Evolutionary conservation across 176 grass and related monocot genomes (phyloP), one percentile per base, ranked within the genome.

Genomic region (Avena insularis): DNA sequence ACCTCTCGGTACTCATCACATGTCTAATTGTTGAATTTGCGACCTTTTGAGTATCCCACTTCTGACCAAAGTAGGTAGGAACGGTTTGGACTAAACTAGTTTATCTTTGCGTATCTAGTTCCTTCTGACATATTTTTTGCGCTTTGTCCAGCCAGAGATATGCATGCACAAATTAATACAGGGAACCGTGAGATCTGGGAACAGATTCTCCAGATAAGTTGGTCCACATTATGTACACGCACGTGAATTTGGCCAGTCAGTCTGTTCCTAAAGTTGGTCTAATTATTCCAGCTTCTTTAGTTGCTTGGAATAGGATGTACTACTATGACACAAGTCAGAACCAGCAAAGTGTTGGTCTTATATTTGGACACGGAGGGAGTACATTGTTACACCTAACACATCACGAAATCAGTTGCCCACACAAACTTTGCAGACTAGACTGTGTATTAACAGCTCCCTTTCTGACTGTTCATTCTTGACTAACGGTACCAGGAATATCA

Each of bases 1-100:
- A 9, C 63, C 57, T 66, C 10, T 73, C 7, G 31, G 70, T 11
- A 57, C 4, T 48, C 46, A 25, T 51, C 78, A 86, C 53, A 36
- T 73, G 73, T 0, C 35, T 33, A 36, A 71, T 36, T 36, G 21
- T 64, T 25, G 54, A 78, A 78, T 86, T 79, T 56, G 57, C 47
- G 66, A 25, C 50, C 45, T 80, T 64, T 66, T 40, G 3, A 15
- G 16, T 46, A 20, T 31, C 29, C 29, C 51, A 17, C 27, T 25
- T 46, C 10, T 82, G 58, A 57, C 16, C 31, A 10, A 29, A 49
- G 14, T 11, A 46, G 9, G 60, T 11, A 46, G 9, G 60, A 36
- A 5, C 38, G 71, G 19, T 20, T 54, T 38, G 45, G 13, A 47
- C 77, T 33, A 31, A 81, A 43, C 46, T 29, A 45, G 23, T 62